Base-by-base conservation (phyloP, 371 early-diverging fungal genomes). In the Syncephalastrum contaminatum region DNA sequence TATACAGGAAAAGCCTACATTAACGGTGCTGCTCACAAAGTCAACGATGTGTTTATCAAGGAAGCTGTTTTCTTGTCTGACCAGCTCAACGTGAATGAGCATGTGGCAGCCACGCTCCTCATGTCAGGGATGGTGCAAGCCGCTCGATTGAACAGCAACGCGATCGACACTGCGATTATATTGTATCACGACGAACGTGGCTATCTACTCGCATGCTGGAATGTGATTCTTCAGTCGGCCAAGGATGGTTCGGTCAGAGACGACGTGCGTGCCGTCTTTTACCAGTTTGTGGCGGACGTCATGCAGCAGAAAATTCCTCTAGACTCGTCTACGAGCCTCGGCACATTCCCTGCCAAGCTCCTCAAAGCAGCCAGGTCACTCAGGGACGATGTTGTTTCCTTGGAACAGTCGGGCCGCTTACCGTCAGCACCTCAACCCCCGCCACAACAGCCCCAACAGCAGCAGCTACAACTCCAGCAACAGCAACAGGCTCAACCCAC, bases 1-100 rank as follows among this genome's bases (percentile, higher is more conserved):
- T 5, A 5, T 2, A 30, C 5, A 72, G 77, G 73, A 43, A 69
- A 68, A 25, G 75, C 79, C 3, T 69, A 77, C n/a, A 82, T 88
- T 39, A 77, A 85, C 22, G 58, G 77, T 27, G 70, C 62, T 36
- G 54, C 64, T 18, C 75, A 75, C 59, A 79, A 74, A 48, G 86
- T 89, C 60, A 91, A 83, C 64, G 68, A 73, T n/a, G 85, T 86
- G 15, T 93, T 93, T 56, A 79, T 80, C 53, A 54, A 72, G n/a
- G 82, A 81, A 49, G 82, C 85, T 4, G 59, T 87, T 30, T 75
- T 83, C 63, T 62, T 94, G 41, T 89, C 92, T 2, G 90, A 94
- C 67, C 83, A 91, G 55, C 79, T 96, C 42, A 77, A 85, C 20
- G 77, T 94, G 46, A 87, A 90, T 66, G 95, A 95, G 65, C 72